Percentiles rank a stretch among this genome's conserved stretches.
Conservation (phyloP, 768 basidiomycete species). For the Chalciporus sphaerocephalus region DNA sequence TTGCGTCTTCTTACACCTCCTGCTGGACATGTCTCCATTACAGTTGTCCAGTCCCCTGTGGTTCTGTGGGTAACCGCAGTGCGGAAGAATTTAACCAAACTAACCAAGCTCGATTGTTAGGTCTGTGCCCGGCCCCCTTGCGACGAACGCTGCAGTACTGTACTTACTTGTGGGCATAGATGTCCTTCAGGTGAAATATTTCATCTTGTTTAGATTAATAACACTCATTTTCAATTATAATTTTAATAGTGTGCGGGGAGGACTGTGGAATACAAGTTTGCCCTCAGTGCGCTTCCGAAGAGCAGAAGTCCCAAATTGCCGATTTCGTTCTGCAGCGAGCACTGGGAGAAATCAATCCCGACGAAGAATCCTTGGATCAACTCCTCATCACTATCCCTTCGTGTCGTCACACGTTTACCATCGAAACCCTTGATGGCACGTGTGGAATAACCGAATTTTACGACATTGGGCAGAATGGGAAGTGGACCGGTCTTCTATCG, state of each 20-base stretch:
- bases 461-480: conserved; percentile 27
- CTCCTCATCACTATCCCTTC: conserved; percentile 55
- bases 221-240: conserved; percentile 1
- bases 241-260: conserved; percentile 61
- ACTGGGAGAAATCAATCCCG: conserved; percentile 44
- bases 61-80: conserved; percentile 48
- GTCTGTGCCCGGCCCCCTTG: conserved; percentile 65
- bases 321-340: conserved; percentile 55
- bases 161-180: conserved; percentile 53
- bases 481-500: conserved; percentile 42
- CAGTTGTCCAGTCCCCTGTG: conserved; percentile 59
- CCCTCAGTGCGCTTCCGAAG: conserved; percentile 41
- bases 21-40: conserved; percentile 48
- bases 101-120: conserved; percentile 29
- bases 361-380: conserved; percentile 40
- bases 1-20: conserved; percentile 1
- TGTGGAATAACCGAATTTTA: conserved; percentile 53
- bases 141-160: conserved; percentile 47
- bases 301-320: conserved; percentile 42
- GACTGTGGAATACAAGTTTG: conserved; percentile 54
- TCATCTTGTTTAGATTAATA: background rate
- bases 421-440: conserved; percentile 65
- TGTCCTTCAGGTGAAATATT: conserved; percentile 57
- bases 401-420: conserved; percentile 65
- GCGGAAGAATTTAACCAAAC: background rate